A percentile compares a stretch with the other conserved stretches of the same genome.
Evolutionary conservation across 2,329 filamentous ascomycete genomes (phyloP).

Genomic region (Fusarium sp.): DNA sequence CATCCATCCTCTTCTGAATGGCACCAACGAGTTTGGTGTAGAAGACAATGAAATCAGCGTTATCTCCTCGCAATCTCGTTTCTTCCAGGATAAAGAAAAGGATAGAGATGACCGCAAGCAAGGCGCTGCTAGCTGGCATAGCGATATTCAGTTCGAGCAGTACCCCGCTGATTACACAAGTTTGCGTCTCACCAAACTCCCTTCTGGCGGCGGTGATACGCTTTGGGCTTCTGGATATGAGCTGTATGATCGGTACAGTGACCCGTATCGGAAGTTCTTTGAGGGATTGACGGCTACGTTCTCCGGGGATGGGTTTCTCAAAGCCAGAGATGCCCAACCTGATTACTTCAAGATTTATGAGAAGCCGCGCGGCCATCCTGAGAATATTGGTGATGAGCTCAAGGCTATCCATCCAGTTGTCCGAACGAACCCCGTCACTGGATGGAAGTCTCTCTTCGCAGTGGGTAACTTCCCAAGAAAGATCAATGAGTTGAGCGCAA

Average conservation of each 20-base stretch:
- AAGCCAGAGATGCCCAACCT: slow-evolving; percentile 40
- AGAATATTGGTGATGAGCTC: slow-evolving; percentile 62
- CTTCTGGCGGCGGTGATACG: slow-evolving; percentile 66
- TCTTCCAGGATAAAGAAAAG: slow-evolving; percentile 4
- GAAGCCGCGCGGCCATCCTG: slow-evolving; percentile 48
- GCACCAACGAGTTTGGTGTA: slow-evolving; percentile 62
- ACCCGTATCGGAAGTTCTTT: slow-evolving; percentile 62
- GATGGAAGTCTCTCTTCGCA: slow-evolving; percentile 64
- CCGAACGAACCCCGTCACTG: slow-evolving; percentile 70
- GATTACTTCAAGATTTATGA: slow-evolving; percentile 50
- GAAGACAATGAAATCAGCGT: slow-evolving; percentile 67
- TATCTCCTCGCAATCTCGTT: slow-evolving; percentile 59
- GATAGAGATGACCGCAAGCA: slow-evolving; percentile 45
- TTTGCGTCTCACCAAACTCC: slow-evolving; percentile 63
- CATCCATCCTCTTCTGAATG: slow-evolving; percentile 69
- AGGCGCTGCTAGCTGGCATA: slow-evolving; percentile 54
- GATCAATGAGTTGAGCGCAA: slow-evolving; percentile 57
- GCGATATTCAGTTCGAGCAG: slow-evolving; percentile 68
- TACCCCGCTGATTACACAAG: slow-evolving; percentile 67
- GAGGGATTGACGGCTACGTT: slow-evolving; percentile 63
- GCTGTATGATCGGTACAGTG: slow-evolving; percentile 65
- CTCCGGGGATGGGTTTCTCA: slow-evolving; percentile 33
- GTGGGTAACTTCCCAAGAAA: slow-evolving; percentile 56
- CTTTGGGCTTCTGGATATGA: slow-evolving; percentile 71
- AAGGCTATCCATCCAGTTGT: slow-evolving; percentile 65